Evolutionary conservation across 2,329 filamentous ascomycete genomes (phyloP).

Genomic region (Alternaria sp.): DNA sequence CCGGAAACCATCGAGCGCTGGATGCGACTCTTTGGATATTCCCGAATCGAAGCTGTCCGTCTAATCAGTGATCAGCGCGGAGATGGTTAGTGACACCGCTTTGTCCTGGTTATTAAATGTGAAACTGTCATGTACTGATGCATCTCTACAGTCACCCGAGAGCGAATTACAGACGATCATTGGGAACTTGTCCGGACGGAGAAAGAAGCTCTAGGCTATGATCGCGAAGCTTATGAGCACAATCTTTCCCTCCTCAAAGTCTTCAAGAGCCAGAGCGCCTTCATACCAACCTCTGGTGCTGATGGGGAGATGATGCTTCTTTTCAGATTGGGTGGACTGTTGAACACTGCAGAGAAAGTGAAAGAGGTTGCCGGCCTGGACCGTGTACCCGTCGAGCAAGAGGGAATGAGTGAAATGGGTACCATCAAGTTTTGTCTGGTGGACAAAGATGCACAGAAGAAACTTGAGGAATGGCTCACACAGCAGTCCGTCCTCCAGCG

Average conservation of each 20-base stretch:
- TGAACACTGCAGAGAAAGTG: slow-evolving; percentile 32
- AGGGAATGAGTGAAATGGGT: slow-evolving; percentile 28
- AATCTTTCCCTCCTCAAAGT: slow-evolving; percentile 36
- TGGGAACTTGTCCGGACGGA: slow-evolving; percentile 41
- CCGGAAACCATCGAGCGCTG: slow-evolving; percentile 39
- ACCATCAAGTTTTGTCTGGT: slow-evolving; percentile 37
- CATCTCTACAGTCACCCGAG: slow-evolving; percentile 28
- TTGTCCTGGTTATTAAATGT: background rate
- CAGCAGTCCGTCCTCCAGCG: slow-evolving; percentile 7
- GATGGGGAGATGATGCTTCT: slow-evolving; percentile 30
- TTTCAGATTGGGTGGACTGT: slow-evolving; percentile 37
- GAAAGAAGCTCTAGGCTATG: slow-evolving; percentile 44
- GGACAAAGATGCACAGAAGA: slow-evolving; percentile 30
- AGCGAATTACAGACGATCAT: slow-evolving; percentile 44
- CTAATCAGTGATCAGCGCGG: slow-evolving; percentile 43
- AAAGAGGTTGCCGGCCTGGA: slow-evolving; percentile 36
- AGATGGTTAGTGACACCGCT: slow-evolving; percentile 19
- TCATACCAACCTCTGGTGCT: slow-evolving; percentile 19
- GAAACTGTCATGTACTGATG: background rate
- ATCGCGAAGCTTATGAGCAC: slow-evolving; percentile 51
- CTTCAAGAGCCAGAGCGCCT: slow-evolving; percentile 30
- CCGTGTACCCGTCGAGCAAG: slow-evolving; percentile 30
- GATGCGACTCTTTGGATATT: slow-evolving; percentile 45
- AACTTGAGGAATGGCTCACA: slow-evolving; percentile 26
- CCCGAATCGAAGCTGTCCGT: slow-evolving; percentile 37